phyloP scores from a whole-genome alignment of 148 eudicot genomes.

The Fagopyrum homotropicum region DNA sequence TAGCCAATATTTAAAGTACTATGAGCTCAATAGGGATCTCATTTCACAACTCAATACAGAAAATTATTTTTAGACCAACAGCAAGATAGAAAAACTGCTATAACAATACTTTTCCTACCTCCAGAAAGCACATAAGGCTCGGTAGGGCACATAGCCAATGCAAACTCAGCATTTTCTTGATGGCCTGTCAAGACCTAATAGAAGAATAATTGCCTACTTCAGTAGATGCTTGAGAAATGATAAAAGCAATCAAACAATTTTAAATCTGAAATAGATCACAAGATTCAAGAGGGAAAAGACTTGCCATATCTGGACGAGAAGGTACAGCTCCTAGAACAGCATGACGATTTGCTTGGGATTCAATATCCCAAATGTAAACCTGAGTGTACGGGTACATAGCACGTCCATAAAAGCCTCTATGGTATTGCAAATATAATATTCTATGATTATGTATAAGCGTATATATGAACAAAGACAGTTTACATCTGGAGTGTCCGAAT shows the following conservation, averaged over 20 bases:
- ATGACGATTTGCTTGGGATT: conserved; percentile 80
- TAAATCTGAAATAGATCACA: not conserved
- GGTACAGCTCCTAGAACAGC: conserved; percentile 74
- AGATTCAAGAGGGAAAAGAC: not conserved
- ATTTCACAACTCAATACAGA: not conserved
- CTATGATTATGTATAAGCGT: not conserved
- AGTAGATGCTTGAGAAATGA: conserved; percentile 1
- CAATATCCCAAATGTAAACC: conserved; percentile 96
- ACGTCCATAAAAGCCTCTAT: not conserved
- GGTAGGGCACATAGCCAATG: conserved; percentile 82
- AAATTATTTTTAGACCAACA: not conserved
- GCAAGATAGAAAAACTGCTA: not conserved
- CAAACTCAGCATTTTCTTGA: conserved; percentile 94
- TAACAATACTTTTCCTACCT: conserved; percentile 35
- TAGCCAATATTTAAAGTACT: not conserved
- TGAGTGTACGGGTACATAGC: conserved; percentile 10
- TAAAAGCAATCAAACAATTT: not conserved
- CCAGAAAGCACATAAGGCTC: conserved; percentile 97
- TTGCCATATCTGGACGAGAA: conserved; percentile 82
- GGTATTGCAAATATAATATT: not conserved
- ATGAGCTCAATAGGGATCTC: not conserved
- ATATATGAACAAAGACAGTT: conserved; percentile 16
- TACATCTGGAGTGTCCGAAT: conserved; percentile 94
- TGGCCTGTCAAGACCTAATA: conserved; percentile 82
- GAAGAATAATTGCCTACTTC: conserved; percentile 4